Conservation (phyloP, 108 stramenopile species). For the Skeletonema potamos region DNA sequence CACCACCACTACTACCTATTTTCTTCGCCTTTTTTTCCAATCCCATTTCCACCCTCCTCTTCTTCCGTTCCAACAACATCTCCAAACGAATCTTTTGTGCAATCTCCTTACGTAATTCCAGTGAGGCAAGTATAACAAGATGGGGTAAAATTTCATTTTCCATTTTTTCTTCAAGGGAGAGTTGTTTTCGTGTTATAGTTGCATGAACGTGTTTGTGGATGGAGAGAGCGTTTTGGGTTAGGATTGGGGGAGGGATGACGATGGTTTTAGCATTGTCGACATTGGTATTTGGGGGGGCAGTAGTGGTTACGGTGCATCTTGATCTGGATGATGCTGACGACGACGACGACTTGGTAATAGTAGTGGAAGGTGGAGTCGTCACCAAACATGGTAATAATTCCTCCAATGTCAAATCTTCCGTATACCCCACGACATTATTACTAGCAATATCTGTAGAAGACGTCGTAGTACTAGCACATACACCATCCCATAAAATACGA, state of each 20-base stretch:
- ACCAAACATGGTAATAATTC: slow-evolving; percentile 7
- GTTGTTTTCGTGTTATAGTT: slow-evolving; percentile 8
- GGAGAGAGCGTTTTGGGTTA: slow-evolving; percentile 8
- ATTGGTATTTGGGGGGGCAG: neutral
- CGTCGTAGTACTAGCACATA: neutral
- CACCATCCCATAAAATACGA: slow-evolving; percentile 38
- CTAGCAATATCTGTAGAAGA: too few relatives aligned
- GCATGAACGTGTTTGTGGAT: slow-evolving; percentile 28
- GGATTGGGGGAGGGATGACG: neutral
- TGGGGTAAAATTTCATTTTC: slow-evolving; percentile 17
- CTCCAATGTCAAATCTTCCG: slow-evolving; percentile 27
- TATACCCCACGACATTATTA: slow-evolving; percentile 9
- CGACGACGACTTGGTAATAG: neutral
- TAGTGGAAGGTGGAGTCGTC: neutral
- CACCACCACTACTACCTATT: neutral
- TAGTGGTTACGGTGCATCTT: neutral
- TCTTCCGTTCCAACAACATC: slow-evolving; percentile 16
- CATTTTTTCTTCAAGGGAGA: slow-evolving; percentile 26
- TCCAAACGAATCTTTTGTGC: slow-evolving; percentile 23
- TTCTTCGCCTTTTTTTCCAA: neutral
- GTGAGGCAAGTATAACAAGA: slow-evolving; percentile 18
- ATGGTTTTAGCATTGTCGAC: neutral
- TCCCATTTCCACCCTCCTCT: neutral
- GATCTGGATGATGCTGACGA: neutral
- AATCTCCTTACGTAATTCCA: slow-evolving; percentile 30